A percentile compares a stretch with the other conserved stretches of the same genome.
phyloP scores from a whole-genome alignment of 2,329 filamentous ascomycete species.

The Tolypocladium sp. region DNA sequence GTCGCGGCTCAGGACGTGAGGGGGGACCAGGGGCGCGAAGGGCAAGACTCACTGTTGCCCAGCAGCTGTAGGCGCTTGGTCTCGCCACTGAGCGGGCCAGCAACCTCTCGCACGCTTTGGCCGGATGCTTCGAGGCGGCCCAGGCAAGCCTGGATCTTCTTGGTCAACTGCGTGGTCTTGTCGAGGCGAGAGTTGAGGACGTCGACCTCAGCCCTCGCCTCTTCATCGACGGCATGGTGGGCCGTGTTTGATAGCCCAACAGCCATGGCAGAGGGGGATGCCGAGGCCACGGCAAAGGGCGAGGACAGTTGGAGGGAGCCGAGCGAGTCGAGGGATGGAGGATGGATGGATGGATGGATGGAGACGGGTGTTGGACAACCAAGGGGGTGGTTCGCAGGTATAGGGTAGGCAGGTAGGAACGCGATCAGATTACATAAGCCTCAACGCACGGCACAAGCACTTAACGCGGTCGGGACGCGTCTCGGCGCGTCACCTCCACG shows the following conservation, averaged over 20 bases:
- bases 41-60: slow-evolving; percentile 55
- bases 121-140: slow-evolving; percentile 78
- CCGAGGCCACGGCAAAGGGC: background rate
- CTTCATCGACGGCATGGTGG: slow-evolving; percentile 50
- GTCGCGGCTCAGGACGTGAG: slow-evolving; percentile 8
- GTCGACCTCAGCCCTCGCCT: slow-evolving; percentile 60
- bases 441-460: slow-evolving; percentile 1
- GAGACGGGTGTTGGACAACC: background rate
- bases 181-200: slow-evolving; percentile 68
- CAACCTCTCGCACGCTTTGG: slow-evolving; percentile 83
- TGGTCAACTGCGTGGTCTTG: slow-evolving; percentile 87
- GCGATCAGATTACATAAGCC: background rate
- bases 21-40: background rate
- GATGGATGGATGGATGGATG: background rate
- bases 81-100: slow-evolving; percentile 86
- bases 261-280: slow-evolving; percentile 30
- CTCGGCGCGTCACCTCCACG: background rate
- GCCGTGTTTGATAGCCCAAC: slow-evolving; percentile 36
- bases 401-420: background rate
- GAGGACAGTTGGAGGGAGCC: background rate
- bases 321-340: background rate
- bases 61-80: slow-evolving; percentile 84
- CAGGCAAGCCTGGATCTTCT: slow-evolving; percentile 88
- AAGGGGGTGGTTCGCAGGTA: background rate
- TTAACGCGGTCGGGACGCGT: slow-evolving; percentile 3